Base-by-base conservation (phyloP, 2,329 filamentous ascomycete genomes). In the Fusarium sacchari region DNA sequence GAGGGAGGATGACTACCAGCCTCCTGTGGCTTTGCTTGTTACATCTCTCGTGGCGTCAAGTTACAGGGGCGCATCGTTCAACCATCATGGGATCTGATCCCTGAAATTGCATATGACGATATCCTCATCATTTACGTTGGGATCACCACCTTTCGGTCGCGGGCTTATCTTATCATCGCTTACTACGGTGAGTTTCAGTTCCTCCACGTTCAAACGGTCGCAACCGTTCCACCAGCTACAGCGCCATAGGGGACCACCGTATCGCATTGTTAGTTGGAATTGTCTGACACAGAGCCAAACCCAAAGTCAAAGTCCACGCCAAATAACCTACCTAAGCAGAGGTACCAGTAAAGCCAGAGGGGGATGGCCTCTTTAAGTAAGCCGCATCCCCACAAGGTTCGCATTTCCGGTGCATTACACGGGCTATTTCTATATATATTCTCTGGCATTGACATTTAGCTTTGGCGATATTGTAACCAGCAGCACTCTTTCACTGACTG, bases 281-380 rank as follows among this genome's bases (percentile, higher is more conserved):
- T 60, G 53, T 52, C 52, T 64, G 62, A 49, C 64, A 70, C 44
- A 57, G 53, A 49, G 44, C 52, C 69, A 50, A 34, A 20, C 7
- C 22, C 44, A 32, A 57, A 53, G 32, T 18, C 57, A 44, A 67
- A 67, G 28, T 20, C 40, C n/a, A 37, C 47, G 46, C 58, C 47
- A 56, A 40, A 61, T 17, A 52, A 30, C n/a, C n/a, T n/a, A n/a
- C 47, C 12, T 32, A 32, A 32, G 32, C 32, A 58, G 32, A 61
- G 32, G 22, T n/a, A n/a, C n/a, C n/a, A n/a, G n/a, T 42, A 66
- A 32, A 67, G 47, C 37, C 40, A 63, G 44, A 67, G 58, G 46
- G 53, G 71, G 52, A 80, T 80, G 79, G 57, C 72, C 66, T 77
- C 79, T 53, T 77, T 80, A 62, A 80, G 79, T 80, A 80, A 80